Base-by-base conservation (phyloP, 768 basidiomycete genomes). In the Sarcodon sp. region DNA sequence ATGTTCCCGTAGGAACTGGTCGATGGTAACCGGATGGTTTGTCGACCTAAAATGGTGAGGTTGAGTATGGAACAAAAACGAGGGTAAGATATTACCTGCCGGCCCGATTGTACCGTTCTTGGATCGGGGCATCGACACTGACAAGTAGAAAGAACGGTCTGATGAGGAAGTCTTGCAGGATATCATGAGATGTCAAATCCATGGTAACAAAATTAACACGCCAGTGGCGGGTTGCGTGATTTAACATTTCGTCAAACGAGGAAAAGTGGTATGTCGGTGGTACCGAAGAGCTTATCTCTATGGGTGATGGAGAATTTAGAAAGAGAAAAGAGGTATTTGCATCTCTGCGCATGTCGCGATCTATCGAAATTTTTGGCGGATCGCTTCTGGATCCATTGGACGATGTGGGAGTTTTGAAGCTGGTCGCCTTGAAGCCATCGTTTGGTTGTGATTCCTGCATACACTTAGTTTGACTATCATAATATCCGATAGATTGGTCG, bases 141-240 rank as follows among this genome's bases (percentile, higher is more conserved):
- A 96, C 66, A 18, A 98, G 73, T 60, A 97, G 67, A 61, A 96
- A 91, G 62, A 91, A 98, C 0, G 96, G 96, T 13, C 96, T 70
- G 57, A 81, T 91, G 34, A 77, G 61, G 58, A 96, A 97, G 44
- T 71, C 64, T 50, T 75, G 74, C 34, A 98, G 68, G 12, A 78
- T 64, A 3, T 70, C 64, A 31, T 66, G 65, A 1, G 75, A 78
- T 37, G 61, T 59, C 16, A 93, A 62, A 59, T 88, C 84, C n/a
- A 69, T 63, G 0, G 92, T 94, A 32, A 97, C 90, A 55, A 83
- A 90, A 57, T 87, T 69, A 6, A 68, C 61, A 39, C 71, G 73
- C 94, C 94, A 99, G 53, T 86, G 73, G 51, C 68, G 71, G 1
- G 96, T 98, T 13, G 83, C 81, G 59, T 83, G 73, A 53, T 78